Conservation (phyloP, 345 rosid species). For the Syzygium grande region DNA sequence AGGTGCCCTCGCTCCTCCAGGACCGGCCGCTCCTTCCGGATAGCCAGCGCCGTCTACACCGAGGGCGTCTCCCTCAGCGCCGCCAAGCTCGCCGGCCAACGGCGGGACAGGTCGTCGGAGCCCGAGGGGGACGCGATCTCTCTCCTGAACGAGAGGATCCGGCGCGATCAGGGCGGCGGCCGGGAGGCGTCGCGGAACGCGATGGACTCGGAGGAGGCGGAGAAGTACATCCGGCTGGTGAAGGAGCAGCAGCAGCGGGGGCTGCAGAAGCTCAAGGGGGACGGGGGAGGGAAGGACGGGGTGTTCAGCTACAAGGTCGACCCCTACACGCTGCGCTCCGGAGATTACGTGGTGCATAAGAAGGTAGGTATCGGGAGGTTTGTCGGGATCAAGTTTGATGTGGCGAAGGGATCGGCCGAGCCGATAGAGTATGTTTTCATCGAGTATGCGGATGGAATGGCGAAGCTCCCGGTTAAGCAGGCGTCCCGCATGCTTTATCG, state of each 20-base stretch:
- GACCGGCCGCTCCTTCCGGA: constrained; percentile 10
- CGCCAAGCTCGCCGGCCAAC: not conserved
- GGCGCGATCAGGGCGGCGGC: constrained; percentile 50
- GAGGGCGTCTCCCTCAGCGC: constrained; percentile 20
- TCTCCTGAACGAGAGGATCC: constrained; percentile 67
- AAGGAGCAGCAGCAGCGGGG: constrained; percentile 90
- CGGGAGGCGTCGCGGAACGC: constrained; percentile 26
- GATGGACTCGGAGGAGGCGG: constrained; percentile 83
- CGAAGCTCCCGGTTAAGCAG: constrained; percentile 89
- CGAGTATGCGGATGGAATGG: constrained; percentile 96
- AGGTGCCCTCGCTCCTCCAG: constrained; percentile 10
- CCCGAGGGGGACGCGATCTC: constrained; percentile 43
- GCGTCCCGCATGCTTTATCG: constrained; percentile 89
- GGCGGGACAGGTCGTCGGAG: constrained; percentile 22
- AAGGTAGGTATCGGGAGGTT: constrained; percentile 90
- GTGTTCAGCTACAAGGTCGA: constrained; percentile 78
- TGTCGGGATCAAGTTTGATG: constrained; percentile 77
- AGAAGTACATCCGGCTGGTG: constrained; percentile 66
- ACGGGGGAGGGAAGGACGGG: constrained; percentile 17
- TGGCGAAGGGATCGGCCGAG: constrained; percentile 46
- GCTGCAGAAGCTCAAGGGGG: constrained; percentile 75
- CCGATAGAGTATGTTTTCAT: constrained; percentile 76
- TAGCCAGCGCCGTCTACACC: constrained; percentile 33
- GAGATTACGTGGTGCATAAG: constrained; percentile 94
- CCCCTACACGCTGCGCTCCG: constrained; percentile 59